Evolutionary conservation across 495 filamentous ascomycete species (phyloP), one percentile per base, ranked within the genome.

Genomic region (Lichenothelia convexa): DNA sequence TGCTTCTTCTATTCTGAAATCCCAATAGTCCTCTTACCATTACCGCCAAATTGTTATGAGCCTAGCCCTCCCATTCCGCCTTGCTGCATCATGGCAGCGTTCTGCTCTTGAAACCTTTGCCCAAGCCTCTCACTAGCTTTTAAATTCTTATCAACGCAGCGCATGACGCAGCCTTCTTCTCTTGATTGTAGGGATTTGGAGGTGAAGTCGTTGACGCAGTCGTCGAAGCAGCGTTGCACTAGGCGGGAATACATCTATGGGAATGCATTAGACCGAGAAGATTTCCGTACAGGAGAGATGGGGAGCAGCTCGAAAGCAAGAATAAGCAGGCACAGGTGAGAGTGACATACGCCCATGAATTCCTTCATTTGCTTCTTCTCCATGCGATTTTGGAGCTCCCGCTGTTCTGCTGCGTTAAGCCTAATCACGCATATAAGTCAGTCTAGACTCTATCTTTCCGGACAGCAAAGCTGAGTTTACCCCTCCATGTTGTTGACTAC

Each of bases 311-410:
- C 30, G 32, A 42, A 34, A 27, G 26, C n/a, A n/a, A n/a, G n/a
- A n/a, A n/a, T n/a, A n/a, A n/a, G n/a, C n/a, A n/a, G n/a, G n/a
- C n/a, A n/a, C n/a, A n/a, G n/a, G n/a, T n/a, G n/a, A n/a, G 24
- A 29, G 9, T 9, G 65, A 56, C 63, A 41, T 71, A 95, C 89
- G 45, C 69, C 79, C 79, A 94, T 92, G 55, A 97, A 94, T 44
- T 94, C 87, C 64, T 93, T 93, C 70, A 95, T 76, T 64, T 99
- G 89, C 61, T 85, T 86, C 60, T 77, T 77, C 64, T 95, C 81
- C 70, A 95, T 81, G 59, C 87, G 80, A 57, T 66, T 49, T 50
- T 87, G 73, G 56, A 99, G 78, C 67, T 95, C 83, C 58, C 80
- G 77, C 62, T 85, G 79, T 62, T 99, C 89, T 39, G 75, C 56